Base-by-base conservation (phyloP, 257 asterid species). In the Nicotiana paniculata region DNA sequence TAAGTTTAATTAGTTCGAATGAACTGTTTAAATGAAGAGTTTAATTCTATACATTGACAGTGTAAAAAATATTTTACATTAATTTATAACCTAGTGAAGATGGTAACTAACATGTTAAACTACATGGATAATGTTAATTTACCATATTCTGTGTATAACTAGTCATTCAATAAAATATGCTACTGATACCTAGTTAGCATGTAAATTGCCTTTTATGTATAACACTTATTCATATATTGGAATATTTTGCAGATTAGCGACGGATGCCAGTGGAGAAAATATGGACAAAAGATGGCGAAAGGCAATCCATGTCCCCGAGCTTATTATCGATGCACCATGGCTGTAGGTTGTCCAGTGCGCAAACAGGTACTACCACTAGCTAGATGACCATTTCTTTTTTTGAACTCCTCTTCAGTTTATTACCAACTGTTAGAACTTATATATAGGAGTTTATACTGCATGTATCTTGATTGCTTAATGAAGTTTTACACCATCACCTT, bases 221-320 rank as follows among this genome's bases (percentile, higher is more conserved):
- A 51, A 3, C 1, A 53, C 18, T 53, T 53, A 53, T 13, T 13
- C 58, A 43, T 53, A 53, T 53, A 13, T 53, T 53, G 58, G 18
- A 59, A 53, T 77, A 53, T 55, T 53, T 33, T 79, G n/a, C 83
- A 96, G 99, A 96, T 96, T 61, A 87, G 91, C 0, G 99, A 96
- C 85, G 99, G 99, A 74, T 96, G 99, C 68, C 99, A 94, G 86
- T 96, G 99, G 99, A 86, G 99, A 65, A 96, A 96, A 82, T 96
- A 96, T 68, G 99, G 99, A 6, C 99, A 96, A 82, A 96, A 96
- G 83, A 93, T 96, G 95, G 97, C 99, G 0, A 96, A 96, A 77
- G 99, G 99, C 10, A 96, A 96, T 72, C 99, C 99, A 0, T 96
- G 97, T 58, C 99, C 99, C 0, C 91, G 99, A 51, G 98, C 98